phyloP scores from a whole-genome alignment of 345 rosid genomes.

The Gynandropsis gynandra region DNA sequence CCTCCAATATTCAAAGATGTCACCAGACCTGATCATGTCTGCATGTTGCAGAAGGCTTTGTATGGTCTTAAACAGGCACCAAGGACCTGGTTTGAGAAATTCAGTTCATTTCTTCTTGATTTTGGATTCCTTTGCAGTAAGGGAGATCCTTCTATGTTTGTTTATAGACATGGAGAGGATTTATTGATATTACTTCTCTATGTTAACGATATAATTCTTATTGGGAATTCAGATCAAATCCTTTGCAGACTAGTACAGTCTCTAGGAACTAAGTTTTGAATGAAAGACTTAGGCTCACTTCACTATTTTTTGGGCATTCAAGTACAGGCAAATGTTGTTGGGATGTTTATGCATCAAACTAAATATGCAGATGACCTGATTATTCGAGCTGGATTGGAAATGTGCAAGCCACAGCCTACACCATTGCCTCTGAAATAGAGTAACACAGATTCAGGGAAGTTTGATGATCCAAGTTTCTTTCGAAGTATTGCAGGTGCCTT shows the following conservation, averaged over 20 bases:
- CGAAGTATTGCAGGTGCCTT: too few species aligned
- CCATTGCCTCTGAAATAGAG: background rate
- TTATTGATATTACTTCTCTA: background rate
- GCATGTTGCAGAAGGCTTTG: too few species aligned
- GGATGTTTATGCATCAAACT: too few species aligned
- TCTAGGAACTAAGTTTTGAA: too few species aligned
- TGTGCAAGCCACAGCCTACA: too few species aligned
- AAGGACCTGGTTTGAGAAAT: too few species aligned
- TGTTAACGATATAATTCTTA: background rate
- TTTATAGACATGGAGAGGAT: fast-evolving
- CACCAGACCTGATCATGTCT: too few species aligned
- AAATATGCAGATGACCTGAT: background rate
- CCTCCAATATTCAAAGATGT: too few species aligned
- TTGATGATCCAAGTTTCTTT: background rate
- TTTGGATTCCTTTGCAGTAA: background rate
- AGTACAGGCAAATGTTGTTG: background rate
- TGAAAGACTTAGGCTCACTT: background rate
- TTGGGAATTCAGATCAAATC: background rate
- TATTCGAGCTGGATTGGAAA: too few species aligned
- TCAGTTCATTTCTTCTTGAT: too few species aligned
- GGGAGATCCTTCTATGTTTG: background rate
- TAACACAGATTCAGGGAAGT: background rate
- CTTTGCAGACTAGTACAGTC: too few species aligned
- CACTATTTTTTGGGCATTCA: background rate
- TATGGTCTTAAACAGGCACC: too few species aligned